These are phyloP conservation scores for Taphrina communis DNA, from an alignment of 1,139 yeast species.

Conservation along the genomic window DNA sequence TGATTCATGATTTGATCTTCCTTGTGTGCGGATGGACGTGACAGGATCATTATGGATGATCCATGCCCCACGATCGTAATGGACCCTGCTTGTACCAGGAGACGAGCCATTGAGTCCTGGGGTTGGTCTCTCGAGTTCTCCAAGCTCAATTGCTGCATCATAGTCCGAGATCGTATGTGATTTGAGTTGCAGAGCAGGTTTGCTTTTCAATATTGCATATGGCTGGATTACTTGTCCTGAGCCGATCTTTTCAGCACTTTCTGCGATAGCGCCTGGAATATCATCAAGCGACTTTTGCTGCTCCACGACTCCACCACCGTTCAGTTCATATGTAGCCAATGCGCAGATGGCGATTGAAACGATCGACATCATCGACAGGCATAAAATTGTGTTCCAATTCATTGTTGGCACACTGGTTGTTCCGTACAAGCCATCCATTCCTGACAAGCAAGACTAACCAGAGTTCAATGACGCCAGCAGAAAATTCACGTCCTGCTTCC, in stretches of 20 bases:
- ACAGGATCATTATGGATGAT: not conserved
- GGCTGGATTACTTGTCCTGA: not conserved
- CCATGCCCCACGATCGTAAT: not conserved
- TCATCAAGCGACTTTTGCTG: not conserved
- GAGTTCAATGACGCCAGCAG: no score
- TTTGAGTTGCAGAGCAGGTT: not conserved
- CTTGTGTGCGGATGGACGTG: not conserved
- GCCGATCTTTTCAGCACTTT: not conserved
- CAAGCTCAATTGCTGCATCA: slow-evolving; percentile 10
- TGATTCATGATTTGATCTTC: no score
- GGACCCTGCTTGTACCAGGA: not conserved
- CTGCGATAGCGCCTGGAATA: not conserved
- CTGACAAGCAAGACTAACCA: no score
- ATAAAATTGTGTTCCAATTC: slow-evolving; percentile 15
- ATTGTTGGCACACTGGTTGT: not conserved
- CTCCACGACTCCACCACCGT: slow-evolving; percentile 5
- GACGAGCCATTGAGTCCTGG: not conserved
- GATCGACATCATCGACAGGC: not conserved
- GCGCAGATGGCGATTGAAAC: not conserved
- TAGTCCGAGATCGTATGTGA: not conserved
- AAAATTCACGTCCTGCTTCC: no score
- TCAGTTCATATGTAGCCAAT: slow-evolving; percentile 14
- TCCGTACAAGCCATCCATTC: no score
- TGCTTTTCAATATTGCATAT: slow-evolving; percentile 5
- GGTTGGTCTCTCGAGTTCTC: not conserved